Percentiles rank a stretch among this genome's conserved stretches.
Conservation (phyloP, 2,329 filamentous ascomycete species). For the Sporothrix protearum region DNA sequence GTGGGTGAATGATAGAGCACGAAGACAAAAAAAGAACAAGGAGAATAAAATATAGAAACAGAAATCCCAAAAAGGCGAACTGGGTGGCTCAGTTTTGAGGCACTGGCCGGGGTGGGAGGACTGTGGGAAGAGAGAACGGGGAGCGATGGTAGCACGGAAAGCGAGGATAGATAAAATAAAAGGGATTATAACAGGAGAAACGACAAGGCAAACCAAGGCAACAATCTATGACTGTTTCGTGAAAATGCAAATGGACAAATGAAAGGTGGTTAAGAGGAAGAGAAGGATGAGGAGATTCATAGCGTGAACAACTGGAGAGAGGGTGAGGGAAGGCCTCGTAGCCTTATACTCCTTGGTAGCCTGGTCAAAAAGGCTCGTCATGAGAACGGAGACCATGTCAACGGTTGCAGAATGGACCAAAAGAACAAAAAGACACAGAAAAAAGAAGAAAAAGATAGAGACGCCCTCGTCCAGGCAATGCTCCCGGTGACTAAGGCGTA, state of each 20-base stretch:
- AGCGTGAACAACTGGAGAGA: constrained; percentile 30
- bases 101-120: background rate
- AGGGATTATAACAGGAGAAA: background rate
- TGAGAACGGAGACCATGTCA: constrained; percentile 30
- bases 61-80: constrained; percentile 17
- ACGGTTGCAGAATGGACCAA: background rate
- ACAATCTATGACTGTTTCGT: constrained; percentile 23
- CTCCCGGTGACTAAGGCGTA: constrained; percentile 25
- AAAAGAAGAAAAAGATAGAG: background rate
- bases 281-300: constrained; percentile 32
- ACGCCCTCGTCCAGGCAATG: constrained; percentile 29
- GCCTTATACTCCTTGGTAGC: constrained; percentile 50
- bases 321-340: constrained; percentile 44
- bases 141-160: constrained; percentile 6
- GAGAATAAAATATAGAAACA: constrained; percentile 15
- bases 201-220: constrained; percentile 24
- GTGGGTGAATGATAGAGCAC: background rate
- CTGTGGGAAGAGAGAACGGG: background rate
- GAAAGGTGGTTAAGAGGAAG: constrained; percentile 30
- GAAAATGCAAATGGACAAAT: constrained; percentile 30
- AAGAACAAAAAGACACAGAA: background rate
- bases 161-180: constrained; percentile 4
- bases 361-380: constrained; percentile 35
- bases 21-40: constrained; percentile 7
- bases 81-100: constrained; percentile 21